Percentiles rank a stretch among this genome's conserved stretches.
These are phyloP conservation scores for Coemansia pectinata DNA, from an alignment of 192 early-diverging fungal genomes.

Conservation along the genomic window DNA sequence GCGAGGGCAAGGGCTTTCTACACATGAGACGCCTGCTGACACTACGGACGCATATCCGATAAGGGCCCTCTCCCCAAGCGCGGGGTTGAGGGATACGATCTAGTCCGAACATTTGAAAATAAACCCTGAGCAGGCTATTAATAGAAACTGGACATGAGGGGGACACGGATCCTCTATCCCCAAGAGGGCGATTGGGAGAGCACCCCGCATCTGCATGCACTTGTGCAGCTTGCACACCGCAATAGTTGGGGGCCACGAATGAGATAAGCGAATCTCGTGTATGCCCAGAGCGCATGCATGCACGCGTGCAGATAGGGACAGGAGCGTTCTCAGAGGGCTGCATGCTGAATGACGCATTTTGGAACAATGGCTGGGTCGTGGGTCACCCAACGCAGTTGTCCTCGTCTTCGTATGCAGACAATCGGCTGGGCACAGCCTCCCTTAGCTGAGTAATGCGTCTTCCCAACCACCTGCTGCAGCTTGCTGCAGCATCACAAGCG, in stretches of 20 bases:
- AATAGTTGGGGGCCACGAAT: slow-evolving; percentile 15
- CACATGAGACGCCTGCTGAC: not conserved
- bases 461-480: slow-evolving; percentile 2
- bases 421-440: slow-evolving; percentile 3
- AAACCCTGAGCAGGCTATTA: slow-evolving; percentile 5
- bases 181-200: not conserved
- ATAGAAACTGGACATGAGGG: slow-evolving; percentile 11
- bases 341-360: slow-evolving; percentile 8
- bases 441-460: slow-evolving; percentile 5
- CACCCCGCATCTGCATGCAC: slow-evolving; percentile 4
- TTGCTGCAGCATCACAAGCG: not conserved
- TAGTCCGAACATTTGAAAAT: not conserved
- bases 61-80: not conserved
- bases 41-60: not conserved
- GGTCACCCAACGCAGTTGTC: slow-evolving; percentile 4
- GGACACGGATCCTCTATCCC: not conserved
- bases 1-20: not conserved
- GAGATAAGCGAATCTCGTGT: not conserved
- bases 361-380: slow-evolving; percentile 6
- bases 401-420: slow-evolving; percentile 5
- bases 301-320: slow-evolving; percentile 3
- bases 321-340: not conserved
- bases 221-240: slow-evolving; percentile 1
- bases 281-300: slow-evolving; percentile 1
- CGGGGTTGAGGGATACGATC: not conserved